Evolutionary conservation across 1,139 yeast species (phyloP), one percentile per base, ranked within the genome.

Genomic region (Geotrichum fermentans): DNA sequence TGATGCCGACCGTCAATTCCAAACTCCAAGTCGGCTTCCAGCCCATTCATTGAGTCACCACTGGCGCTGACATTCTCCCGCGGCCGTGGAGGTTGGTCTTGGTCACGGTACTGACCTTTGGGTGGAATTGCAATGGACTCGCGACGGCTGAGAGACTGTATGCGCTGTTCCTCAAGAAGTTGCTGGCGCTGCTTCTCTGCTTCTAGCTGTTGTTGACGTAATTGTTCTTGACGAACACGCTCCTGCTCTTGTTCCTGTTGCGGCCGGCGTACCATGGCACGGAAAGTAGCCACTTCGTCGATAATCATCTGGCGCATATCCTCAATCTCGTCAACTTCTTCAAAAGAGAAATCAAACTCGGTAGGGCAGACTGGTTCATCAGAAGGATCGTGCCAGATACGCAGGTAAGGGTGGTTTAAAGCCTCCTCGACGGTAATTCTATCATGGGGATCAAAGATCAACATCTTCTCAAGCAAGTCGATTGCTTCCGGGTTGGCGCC

Each of bases 321-420:
- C 13, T 78, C 84, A 64, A 87, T 73, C 56, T 89, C 96, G 55
- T 88, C 89, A 35, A 85, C 84, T 13, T 79, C 83, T 69, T 92
- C 98, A 65, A 92, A 92, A 4, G 87, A 74, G 64, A 92, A 92
- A 64, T 92, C 96, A 66, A 92, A 90, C 60, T 84, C 83, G 2
- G 78, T 72, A 47, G 82, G 81, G 65, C 97, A 89, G 42, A 75
- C 82, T 3, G 96, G 96, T 66, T 92, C 98, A 63, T 92, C 98
- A 29, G 80, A 78, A 2, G 97, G 96, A 63, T 92, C 98, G 65
- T 90, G 97, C 98, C 98, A 92, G 33, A 92, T 83, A 48, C 82
- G 73, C 51, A 92, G 73, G 63, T 92, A 92, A 8, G 96, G 95
- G 67, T 92, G 98, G 54, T 79, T 78, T 53, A 92, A 74, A 0